phyloP scores from a whole-genome alignment of 176 grass and related monocot genomes.

The Puccinellia tenuiflora region DNA sequence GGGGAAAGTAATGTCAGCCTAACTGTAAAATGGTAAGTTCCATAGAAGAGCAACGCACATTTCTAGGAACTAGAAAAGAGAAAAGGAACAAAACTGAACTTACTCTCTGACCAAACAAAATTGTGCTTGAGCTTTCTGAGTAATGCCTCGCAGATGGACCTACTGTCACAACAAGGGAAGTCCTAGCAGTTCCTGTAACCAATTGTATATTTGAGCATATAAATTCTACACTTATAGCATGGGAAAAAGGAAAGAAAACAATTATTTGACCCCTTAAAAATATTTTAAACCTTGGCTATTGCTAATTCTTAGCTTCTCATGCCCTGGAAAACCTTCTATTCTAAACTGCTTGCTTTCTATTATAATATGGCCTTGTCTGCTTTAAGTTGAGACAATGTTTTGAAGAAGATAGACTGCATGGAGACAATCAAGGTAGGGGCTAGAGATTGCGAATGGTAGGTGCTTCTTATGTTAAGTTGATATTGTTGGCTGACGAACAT shows the following conservation, averaged over 20 bases:
- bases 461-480: neutral
- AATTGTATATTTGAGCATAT: slow-evolving; percentile 13
- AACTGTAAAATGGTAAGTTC: neutral
- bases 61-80: slow-evolving; percentile 15
- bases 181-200: slow-evolving; percentile 78
- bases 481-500: neutral
- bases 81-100: slow-evolving; percentile 28
- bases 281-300: neutral
- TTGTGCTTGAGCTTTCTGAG: slow-evolving; percentile 95
- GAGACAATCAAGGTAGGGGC: neutral
- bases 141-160: slow-evolving; percentile 81
- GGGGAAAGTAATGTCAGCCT: neutral
- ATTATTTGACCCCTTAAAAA: neutral
- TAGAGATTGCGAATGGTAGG: neutral
- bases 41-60: neutral
- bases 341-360: neutral
- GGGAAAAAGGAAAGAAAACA: neutral
- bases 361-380: neutral
- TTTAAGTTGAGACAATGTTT: neutral
- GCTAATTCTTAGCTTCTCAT: neutral
- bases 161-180: slow-evolving; percentile 91
- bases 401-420: neutral
- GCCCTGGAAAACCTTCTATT: neutral
- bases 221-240: neutral
- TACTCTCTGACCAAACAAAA: slow-evolving; percentile 95